phyloP scores from a whole-genome alignment of 2,329 filamentous ascomycete genomes.

The Colletotrichum theobromicola region DNA sequence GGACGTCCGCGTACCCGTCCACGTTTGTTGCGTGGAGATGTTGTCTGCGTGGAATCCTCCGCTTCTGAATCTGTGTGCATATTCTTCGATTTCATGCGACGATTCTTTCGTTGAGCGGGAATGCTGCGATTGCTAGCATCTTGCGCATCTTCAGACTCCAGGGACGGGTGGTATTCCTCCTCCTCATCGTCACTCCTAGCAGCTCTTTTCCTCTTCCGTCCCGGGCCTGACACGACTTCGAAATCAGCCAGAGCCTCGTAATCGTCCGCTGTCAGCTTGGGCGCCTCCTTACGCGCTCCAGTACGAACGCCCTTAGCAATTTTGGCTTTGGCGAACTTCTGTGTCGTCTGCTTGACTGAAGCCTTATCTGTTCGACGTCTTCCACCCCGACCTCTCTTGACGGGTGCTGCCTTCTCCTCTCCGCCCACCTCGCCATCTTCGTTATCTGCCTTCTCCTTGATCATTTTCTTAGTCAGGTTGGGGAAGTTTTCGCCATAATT shows the following conservation, averaged over 20 bases:
- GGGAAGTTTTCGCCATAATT: conserved; percentile 77
- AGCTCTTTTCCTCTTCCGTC: conserved; percentile 13
- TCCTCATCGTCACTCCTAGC: conserved; percentile 16
- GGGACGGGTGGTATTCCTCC: conserved; percentile 16
- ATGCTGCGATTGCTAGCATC: background rate
- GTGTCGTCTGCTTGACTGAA: background rate
- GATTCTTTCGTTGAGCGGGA: background rate
- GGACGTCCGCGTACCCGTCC: background rate
- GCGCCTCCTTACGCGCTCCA: conserved; percentile 19
- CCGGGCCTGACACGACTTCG: background rate
- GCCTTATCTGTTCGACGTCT: background rate
- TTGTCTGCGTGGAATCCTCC: background rate
- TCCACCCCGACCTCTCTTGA: conserved; percentile 6
- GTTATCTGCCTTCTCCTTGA: conserved; percentile 45
- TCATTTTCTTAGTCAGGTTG: conserved; percentile 60
- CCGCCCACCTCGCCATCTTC: conserved; percentile 21
- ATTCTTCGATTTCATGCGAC: background rate
- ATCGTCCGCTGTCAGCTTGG: conserved; percentile 7
- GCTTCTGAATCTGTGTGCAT: conserved; percentile 5
- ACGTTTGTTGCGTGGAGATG: background rate
- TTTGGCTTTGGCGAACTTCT: conserved; percentile 10
- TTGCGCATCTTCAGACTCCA: conserved; percentile 13
- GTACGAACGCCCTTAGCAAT: conserved; percentile 15
- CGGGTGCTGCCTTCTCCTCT: background rate
- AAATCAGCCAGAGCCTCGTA: conserved; percentile 14